phyloP scores from a whole-genome alignment of 2,329 filamentous ascomycete species.

The Grosmannia penicillata region DNA sequence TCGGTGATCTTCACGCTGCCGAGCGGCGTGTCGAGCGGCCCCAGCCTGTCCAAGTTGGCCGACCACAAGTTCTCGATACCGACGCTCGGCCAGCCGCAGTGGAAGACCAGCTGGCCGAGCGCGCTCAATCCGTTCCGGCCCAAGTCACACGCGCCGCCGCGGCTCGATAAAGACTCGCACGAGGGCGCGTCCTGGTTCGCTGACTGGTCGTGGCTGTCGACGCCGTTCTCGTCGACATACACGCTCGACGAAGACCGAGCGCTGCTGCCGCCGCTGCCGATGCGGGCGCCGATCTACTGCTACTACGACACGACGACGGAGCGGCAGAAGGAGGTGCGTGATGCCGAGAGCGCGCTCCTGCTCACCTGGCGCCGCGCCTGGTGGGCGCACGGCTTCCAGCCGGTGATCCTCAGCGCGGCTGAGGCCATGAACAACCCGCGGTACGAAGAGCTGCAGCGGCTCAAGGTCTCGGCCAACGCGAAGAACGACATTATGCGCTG shows the following conservation, averaged over 20 bases:
- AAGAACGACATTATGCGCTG: slow-evolving; percentile 65
- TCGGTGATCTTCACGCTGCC: slow-evolving; percentile 37
- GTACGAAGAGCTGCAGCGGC: slow-evolving; percentile 53
- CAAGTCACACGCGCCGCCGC: slow-evolving; percentile 54
- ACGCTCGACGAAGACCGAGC: slow-evolving; percentile 70
- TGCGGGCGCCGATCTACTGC: slow-evolving; percentile 69
- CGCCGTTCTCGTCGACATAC: slow-evolving; percentile 69
- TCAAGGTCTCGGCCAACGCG: slow-evolving; percentile 45
- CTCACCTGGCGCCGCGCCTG: slow-evolving; percentile 84
- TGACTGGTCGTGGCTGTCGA: slow-evolving; percentile 76
- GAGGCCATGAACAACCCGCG: slow-evolving; percentile 75
- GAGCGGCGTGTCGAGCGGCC: slow-evolving; percentile 29
- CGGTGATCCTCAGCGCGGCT: slow-evolving; percentile 61
- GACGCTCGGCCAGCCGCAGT: slow-evolving; percentile 27
- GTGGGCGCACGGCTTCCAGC: slow-evolving; percentile 88
- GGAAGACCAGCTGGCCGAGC: slow-evolving; percentile 26
- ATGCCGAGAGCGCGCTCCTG: slow-evolving; percentile 65
- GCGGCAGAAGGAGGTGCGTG: slow-evolving; percentile 47
- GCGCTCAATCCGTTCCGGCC: slow-evolving; percentile 52
- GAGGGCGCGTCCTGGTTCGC: slow-evolving; percentile 73
- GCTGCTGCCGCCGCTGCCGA: slow-evolving; percentile 61
- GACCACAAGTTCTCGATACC: slow-evolving; percentile 35
- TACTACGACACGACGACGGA: slow-evolving; percentile 63
- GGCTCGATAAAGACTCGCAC: slow-evolving; percentile 64
- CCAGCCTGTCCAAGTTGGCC: slow-evolving; percentile 32